A percentile compares a stretch with the other conserved stretches of the same genome.
phyloP scores from a whole-genome alignment of 306 rosid genomes.

The Begonia peltatifolia region DNA sequence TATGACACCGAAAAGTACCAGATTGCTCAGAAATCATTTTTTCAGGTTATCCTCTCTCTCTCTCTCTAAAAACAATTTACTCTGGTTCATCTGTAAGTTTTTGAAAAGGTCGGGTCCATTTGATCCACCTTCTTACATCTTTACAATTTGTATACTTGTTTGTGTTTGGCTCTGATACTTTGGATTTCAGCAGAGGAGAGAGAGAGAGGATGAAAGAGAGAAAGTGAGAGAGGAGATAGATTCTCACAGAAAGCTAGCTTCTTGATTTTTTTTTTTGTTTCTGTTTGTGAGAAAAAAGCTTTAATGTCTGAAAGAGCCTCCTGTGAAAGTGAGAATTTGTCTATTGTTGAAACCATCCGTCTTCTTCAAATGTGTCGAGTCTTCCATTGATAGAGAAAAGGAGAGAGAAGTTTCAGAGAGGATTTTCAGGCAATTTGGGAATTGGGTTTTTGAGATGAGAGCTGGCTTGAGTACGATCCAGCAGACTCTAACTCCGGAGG shows the following conservation, averaged over 20 bases:
- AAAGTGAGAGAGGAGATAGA: not conserved
- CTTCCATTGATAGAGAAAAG: not conserved
- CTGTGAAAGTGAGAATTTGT: slow-evolving; percentile 13
- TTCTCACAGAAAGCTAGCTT: not conserved
- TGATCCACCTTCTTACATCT: not conserved
- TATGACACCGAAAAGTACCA: not conserved
- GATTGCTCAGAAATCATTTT: not conserved
- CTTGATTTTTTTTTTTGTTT: not conserved
- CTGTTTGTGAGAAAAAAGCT: not conserved
- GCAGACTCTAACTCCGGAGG: slow-evolving; percentile 94
- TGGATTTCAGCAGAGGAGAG: not conserved
- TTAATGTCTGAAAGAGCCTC: slow-evolving; percentile 1
- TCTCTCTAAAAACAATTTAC: not conserved
- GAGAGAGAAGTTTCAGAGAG: too few relatives aligned
- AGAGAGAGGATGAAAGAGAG: slow-evolving; percentile 4
- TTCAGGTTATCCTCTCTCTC: not conserved
- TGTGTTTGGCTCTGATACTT: not conserved
- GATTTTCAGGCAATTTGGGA: too few relatives aligned
- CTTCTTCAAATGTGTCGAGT: not conserved
- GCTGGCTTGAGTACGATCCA: slow-evolving; percentile 90
- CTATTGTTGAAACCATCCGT: slow-evolving; percentile 3
- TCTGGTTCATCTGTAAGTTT: not conserved
- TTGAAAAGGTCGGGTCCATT: not conserved
- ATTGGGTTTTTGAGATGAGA: slow-evolving; percentile 52
- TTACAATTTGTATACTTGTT: not conserved